Evolutionary conservation across 139 green algal species (phyloP).

Genomic region (Chlorella sp.): DNA sequence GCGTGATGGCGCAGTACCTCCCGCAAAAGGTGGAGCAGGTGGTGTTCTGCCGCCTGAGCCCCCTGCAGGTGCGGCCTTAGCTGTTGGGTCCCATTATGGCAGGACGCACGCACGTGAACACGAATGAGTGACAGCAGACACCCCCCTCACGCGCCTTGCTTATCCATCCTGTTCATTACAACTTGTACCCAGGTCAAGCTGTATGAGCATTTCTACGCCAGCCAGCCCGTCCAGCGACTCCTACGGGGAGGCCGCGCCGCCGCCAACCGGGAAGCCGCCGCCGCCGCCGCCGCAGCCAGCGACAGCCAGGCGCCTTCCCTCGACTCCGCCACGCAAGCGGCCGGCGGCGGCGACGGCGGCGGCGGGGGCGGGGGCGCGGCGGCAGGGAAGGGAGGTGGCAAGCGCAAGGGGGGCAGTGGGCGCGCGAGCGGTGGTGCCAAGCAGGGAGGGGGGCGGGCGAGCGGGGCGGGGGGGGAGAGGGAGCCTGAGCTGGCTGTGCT

Average conservation of each 20-base stretch:
- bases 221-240: constrained; percentile 11
- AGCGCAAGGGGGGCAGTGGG: neutral
- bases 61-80: constrained; percentile 66
- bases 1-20: constrained; percentile 85
- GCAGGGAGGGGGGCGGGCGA: no score
- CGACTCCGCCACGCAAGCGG: no score
- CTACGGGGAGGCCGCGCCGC: constrained; percentile 28
- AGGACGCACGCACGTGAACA: no score
- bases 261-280: constrained; percentile 10
- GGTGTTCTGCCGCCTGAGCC: constrained; percentile 88
- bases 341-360: no score
- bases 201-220: constrained; percentile 82
- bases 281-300: neutral
- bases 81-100: no score
- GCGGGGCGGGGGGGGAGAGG: neutral
- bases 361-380: no score
- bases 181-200: constrained; percentile 47
- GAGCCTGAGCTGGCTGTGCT: constrained; percentile 28
- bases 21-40: constrained; percentile 87
- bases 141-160: no score
- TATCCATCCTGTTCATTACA: no score
- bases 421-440: neutral
- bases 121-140: no score
- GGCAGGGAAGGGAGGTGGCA: neutral
- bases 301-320: no score